These are phyloP conservation scores for Trichoderma sp. DNA, from an alignment of 2,329 filamentous ascomycete genomes.

Conservation along the genomic window DNA sequence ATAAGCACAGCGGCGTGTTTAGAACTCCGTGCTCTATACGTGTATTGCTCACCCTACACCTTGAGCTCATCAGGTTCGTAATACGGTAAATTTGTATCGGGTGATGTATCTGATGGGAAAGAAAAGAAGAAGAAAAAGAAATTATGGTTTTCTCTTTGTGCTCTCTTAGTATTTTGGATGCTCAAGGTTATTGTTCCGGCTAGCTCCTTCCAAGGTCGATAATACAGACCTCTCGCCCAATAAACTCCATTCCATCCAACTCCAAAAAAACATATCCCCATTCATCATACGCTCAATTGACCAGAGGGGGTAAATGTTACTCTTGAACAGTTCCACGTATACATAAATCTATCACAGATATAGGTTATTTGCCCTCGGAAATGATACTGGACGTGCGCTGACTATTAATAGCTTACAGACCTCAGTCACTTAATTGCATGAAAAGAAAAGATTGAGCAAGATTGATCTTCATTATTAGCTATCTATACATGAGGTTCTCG, in stretches of 20 bases:
- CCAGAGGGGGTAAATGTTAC: accelerated
- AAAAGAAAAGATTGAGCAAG: neutral
- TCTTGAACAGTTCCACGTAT: too few species aligned
- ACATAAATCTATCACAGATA: too few species aligned
- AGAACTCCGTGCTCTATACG: neutral
- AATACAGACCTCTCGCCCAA: neutral
- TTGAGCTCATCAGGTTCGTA: neutral
- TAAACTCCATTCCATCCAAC: neutral
- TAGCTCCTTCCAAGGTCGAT: neutral
- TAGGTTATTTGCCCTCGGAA: too few species aligned
- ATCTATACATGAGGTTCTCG: neutral
- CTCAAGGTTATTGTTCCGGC: accelerated
- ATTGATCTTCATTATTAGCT: neutral
- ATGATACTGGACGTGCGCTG: neutral
- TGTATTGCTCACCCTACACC: neutral
- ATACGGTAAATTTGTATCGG: neutral
- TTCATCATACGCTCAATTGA: neutral
- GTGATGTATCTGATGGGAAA: too few species aligned
- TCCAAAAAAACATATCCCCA: neutral
- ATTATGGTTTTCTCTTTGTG: neutral
- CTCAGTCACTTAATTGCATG: neutral
- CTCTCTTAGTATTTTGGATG: neutral
- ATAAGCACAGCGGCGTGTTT: neutral
- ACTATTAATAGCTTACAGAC: neutral
- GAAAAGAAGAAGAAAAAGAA: too few species aligned